Percentiles rank a stretch among this genome's conserved stretches.
Evolutionary conservation across 1,139 yeast genomes (phyloP).

Genomic region (Kodamaea anthophila): DNA sequence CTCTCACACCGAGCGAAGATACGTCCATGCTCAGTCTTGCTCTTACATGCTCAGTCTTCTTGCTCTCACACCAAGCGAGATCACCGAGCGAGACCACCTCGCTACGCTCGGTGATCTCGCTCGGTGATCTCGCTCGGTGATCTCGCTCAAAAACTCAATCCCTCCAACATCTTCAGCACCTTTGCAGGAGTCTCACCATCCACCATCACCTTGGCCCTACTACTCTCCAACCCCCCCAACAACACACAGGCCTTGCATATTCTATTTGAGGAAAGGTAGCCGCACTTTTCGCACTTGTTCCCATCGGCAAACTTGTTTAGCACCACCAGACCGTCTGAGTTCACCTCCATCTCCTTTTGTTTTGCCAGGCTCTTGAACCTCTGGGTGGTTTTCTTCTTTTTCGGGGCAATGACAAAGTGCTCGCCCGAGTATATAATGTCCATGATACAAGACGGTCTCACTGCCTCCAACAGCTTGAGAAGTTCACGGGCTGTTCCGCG

Average conservation of each 20-base stretch:
- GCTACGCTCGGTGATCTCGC: neutral
- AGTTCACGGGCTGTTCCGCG: slow-evolving; percentile 94
- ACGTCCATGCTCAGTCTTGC: no score
- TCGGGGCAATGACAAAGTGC: slow-evolving; percentile 61
- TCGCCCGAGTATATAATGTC: slow-evolving; percentile 96
- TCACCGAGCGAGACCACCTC: no score
- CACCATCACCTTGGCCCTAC: slow-evolving; percentile 54
- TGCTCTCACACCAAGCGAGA: no score
- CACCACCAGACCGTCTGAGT: slow-evolving; percentile 56
- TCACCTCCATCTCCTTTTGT: slow-evolving; percentile 30
- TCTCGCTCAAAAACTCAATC: slow-evolving; percentile 46
- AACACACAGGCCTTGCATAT: slow-evolving; percentile 92
- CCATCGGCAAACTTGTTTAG: slow-evolving; percentile 49
- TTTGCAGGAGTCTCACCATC: slow-evolving; percentile 71
- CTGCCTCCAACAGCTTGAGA: slow-evolving; percentile 81
- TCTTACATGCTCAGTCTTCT: no score
- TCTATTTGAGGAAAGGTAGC: slow-evolving; percentile 81
- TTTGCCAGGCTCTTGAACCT: slow-evolving; percentile 25
- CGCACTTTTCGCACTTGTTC: slow-evolving; percentile 80
- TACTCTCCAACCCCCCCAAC: slow-evolving; percentile 76
- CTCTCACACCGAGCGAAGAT: no score
- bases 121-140: neutral
- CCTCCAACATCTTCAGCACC: slow-evolving; percentile 58
- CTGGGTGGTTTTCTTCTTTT: slow-evolving; percentile 31
- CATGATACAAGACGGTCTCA: slow-evolving; percentile 88